Evolutionary conservation across 345 rosid species (phyloP), one percentile per base, ranked within the genome.

Genomic region (Brassica nigra): DNA sequence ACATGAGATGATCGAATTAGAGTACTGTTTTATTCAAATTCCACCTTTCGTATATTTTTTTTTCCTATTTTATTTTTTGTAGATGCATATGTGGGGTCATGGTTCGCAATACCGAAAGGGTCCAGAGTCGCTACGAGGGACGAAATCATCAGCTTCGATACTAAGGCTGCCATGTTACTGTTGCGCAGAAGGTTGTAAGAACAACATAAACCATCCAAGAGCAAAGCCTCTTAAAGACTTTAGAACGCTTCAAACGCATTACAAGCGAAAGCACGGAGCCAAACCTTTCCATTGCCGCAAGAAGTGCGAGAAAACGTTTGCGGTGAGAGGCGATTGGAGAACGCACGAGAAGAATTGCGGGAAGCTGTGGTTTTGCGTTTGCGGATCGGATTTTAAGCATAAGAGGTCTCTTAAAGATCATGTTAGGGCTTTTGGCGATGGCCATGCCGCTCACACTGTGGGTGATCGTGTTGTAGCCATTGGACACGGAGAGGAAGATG

Each of bases 301-400:
- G 2, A 95, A 93, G 80, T 95, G 99, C 31, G 88, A 85, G 29
- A 93, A 95, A 76, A 70, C 95, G 0, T 93, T 93, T 58, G 98
- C 99, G 0, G 98, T 95, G 10, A 93, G 95, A 81, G 99, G 99
- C 1, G 99, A 95, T 54, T 95, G 99, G 99, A 81, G 99, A 64
- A 95, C 99, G 10, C 99, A 95, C 62, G 99, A 95, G 80, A 95
- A 95, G 84, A 95, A 95, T 12, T 95, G 99, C 54, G 99, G 99
- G 18, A 95, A 95, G 85, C 16, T 95, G 15, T 95, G 99, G 99
- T 95, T 90, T 75, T 95, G 99, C 84, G 87, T 87, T 57, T 95
- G 99, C 39, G 98, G 99, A 7, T 95, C 99, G 0, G 99, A 95
- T 86, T 95, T 95, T 75, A 95, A 95, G 80, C 99, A 95, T 85